Conservation (phyloP, 768 basidiomycete genomes). For the Clathrus columnatus region DNA sequence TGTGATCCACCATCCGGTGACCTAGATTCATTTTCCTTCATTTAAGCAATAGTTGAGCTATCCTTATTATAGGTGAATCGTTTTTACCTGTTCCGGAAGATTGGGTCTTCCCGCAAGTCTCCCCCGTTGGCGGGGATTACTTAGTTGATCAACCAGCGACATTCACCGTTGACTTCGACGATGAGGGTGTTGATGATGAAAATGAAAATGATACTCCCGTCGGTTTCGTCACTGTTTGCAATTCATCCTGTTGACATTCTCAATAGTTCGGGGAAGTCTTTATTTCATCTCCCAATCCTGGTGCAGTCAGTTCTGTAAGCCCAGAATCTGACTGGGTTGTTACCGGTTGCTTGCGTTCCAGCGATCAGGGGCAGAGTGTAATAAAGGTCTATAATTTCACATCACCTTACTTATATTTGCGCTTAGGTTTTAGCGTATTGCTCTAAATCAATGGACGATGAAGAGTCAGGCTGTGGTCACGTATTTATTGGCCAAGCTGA, state of each 20-base stretch:
- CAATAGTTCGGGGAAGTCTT: slow-evolving; percentile 2
- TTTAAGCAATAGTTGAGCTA: too few species aligned
- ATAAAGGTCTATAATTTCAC: neutral
- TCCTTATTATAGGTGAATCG: neutral
- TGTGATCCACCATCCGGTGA: too few species aligned
- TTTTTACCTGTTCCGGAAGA: slow-evolving; percentile 2
- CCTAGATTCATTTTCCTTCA: too few species aligned
- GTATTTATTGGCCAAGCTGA: slow-evolving; percentile 6
- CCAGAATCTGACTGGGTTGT: slow-evolving; percentile 2
- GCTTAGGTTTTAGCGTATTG: slow-evolving; percentile 8
- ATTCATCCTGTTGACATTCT: neutral
- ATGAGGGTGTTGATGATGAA: neutral
- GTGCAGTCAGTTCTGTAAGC: neutral
- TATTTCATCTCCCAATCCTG: neutral
- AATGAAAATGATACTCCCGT: neutral
- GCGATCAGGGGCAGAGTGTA: neutral
- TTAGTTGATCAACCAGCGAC: neutral
- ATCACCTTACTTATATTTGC: neutral
- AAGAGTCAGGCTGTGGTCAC: neutral
- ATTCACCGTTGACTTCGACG: slow-evolving; percentile 2
- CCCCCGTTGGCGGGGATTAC: neutral
- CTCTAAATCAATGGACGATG: slow-evolving; percentile 1
- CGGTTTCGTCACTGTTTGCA: neutral
- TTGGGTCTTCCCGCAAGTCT: neutral
- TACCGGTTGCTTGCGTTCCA: neutral